Evolutionary conservation across 169 alveolate species (phyloP).

Genomic region (Plasmodium gonderi): DNA sequence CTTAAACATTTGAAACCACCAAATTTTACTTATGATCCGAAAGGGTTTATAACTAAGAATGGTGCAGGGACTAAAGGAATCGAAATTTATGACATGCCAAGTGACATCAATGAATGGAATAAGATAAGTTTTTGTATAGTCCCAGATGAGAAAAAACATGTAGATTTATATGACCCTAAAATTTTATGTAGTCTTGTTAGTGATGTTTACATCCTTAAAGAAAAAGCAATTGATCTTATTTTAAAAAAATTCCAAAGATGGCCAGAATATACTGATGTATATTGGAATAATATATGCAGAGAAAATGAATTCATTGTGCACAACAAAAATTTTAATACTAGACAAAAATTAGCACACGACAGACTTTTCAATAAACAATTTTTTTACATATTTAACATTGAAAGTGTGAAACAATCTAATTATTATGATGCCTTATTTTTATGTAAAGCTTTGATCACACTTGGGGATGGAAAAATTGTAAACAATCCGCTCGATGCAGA

Average conservation of each 20-base stretch:
- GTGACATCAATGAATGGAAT: constrained; percentile 83
- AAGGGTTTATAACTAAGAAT: constrained; percentile 80
- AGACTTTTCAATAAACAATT: constrained; percentile 83
- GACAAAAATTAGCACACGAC: constrained; percentile 85
- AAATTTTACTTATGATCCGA: constrained; percentile 79
- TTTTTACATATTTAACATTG: constrained; percentile 78
- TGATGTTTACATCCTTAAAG: constrained; percentile 84
- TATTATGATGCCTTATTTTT: constrained; percentile 58
- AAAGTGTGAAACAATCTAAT: constrained; percentile 57
- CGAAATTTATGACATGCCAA: constrained; percentile 82
- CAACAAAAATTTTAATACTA: constrained; percentile 79
- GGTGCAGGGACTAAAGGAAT: constrained; percentile 89
- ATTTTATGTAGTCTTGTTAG: constrained; percentile 81
- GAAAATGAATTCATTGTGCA: constrained; percentile 80
- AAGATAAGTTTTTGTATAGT: constrained; percentile 83
- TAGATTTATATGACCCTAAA: constrained; percentile 76
- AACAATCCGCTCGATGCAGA: constrained; percentile 81
- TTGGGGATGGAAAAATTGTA: constrained; percentile 84
- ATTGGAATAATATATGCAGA: constrained; percentile 76
- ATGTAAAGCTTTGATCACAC: constrained; percentile 74
- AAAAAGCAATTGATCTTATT: constrained; percentile 82
- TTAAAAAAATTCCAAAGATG: constrained; percentile 79
- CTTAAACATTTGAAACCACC: constrained; percentile 78
- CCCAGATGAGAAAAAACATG: constrained; percentile 78
- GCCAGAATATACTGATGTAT: constrained; percentile 85